These are phyloP conservation scores for Mycena haematopus DNA, from an alignment of 768 basidiomycete genomes.

Conservation along the genomic window DNA sequence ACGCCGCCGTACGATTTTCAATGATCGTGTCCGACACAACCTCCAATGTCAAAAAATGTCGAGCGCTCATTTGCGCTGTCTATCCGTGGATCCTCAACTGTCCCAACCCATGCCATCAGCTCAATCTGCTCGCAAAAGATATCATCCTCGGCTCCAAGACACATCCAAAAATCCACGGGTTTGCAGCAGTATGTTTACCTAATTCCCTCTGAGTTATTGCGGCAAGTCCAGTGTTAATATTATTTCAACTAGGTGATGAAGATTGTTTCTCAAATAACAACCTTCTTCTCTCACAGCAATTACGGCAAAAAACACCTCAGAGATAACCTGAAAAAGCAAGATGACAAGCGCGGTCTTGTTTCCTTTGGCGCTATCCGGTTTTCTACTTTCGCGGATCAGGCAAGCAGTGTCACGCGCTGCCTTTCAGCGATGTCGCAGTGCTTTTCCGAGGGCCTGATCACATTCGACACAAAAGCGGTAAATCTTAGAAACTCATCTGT, in stretches of 20 bases:
- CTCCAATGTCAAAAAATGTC: constrained; percentile 27
- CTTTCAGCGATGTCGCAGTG: constrained; percentile 6
- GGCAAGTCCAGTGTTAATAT: too few relatives aligned
- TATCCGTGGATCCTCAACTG: constrained; percentile 32
- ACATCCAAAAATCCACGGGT: constrained; percentile 15
- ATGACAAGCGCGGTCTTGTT: constrained; percentile 8
- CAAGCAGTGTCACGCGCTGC: constrained; percentile 6
- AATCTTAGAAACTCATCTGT: background rate
- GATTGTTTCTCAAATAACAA: constrained; percentile 1
- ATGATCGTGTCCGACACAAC: constrained; percentile 30
- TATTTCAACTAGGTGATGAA: background rate
- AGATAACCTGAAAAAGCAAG: constrained; percentile 1
- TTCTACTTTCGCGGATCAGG: constrained; percentile 11
- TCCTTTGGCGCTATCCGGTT: constrained; percentile 6
- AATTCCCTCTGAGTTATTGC: too few relatives aligned
- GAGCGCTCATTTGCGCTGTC: constrained; percentile 18
- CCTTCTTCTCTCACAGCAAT: constrained; percentile 22
- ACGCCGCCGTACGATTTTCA: constrained; percentile 18
- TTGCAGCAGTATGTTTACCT: background rate
- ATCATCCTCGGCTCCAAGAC: constrained; percentile 27
- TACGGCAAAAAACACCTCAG: constrained; percentile 20
- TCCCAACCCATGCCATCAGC: constrained; percentile 28
- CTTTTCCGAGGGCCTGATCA: background rate
- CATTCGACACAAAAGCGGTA: constrained; percentile 19
- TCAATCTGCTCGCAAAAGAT: constrained; percentile 29